Conservation (phyloP, 441 rosid species). For the Aleurites moluccanus region DNA sequence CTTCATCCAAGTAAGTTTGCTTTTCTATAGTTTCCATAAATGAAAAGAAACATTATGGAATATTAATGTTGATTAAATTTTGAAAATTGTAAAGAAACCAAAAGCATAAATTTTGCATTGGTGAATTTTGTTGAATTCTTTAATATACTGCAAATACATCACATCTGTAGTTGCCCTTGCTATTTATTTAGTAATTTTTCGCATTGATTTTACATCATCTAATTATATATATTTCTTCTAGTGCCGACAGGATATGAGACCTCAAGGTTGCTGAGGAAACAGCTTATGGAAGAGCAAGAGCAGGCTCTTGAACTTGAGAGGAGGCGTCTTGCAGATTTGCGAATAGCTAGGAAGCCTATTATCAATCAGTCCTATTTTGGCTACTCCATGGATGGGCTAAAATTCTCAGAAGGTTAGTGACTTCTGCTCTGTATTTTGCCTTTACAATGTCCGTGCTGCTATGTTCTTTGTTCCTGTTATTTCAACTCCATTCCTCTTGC, state of each 20-base stretch:
- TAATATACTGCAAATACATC: background rate
- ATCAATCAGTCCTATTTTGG: constrained; percentile 32
- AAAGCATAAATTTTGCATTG: background rate
- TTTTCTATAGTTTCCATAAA: background rate
- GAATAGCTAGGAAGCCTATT: constrained; percentile 33
- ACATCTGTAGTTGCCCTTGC: background rate
- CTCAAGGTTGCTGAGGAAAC: constrained; percentile 49
- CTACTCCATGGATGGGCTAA: constrained; percentile 37
- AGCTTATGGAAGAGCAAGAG: constrained; percentile 47
- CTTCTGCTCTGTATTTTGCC: background rate
- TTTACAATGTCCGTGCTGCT: background rate
- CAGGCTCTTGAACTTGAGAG: constrained; percentile 44
- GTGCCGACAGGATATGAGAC: constrained; percentile 51
- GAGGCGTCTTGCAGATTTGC: constrained; percentile 43
- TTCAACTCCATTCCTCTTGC: constrained; percentile 5
- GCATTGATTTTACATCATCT: background rate
- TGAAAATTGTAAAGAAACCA: background rate
- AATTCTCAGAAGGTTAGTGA: constrained; percentile 42
- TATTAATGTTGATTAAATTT: background rate
- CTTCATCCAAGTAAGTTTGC: constrained; percentile 47
- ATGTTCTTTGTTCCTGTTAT: background rate
- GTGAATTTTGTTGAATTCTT: background rate
- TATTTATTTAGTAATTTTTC: background rate
- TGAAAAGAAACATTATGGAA: background rate
- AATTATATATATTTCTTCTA: constrained; percentile 20